Evolutionary conservation across 352 stramenopile genomes (phyloP), one percentile per base, ranked within the genome.

Genomic region (Phytophthora cajani): DNA sequence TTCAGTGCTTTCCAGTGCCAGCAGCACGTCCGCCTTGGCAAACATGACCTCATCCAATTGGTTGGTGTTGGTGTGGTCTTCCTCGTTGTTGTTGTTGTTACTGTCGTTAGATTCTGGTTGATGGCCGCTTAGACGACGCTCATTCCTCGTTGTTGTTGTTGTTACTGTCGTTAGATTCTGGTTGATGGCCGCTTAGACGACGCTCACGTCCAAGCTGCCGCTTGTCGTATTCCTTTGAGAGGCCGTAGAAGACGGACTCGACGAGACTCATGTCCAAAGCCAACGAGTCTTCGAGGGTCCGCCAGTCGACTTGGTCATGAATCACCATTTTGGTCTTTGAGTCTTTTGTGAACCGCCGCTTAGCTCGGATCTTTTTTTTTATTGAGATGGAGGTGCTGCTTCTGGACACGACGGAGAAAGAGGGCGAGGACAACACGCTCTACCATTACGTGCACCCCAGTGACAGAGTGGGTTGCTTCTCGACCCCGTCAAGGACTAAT

Each of bases 351-450:
- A 71, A 74, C 14, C 61, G 64, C 51, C 59, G 49, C 49, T 63
- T 27, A 27, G 23, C 23, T 32, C 47, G 4, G 23, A 62, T 49
- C 40, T 69, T 58, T 67, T 62, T 33, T 58, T 73, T 62, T 42
- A 58, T 51, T 3, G 27, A 30, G 25, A 87, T 89, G 73, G 78
- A 87, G 63, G 56, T 89, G 33, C 49, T 91, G 57, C 54, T 91
- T 46, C 72, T 93, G 19, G 82, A 90, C 58, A 91, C 84, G 65
- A 82, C 72, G 0, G 77, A 91, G 70, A 84, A 83, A 25, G 85
- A 93, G 67, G 85, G 83, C 27, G 80, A 93, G 65, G 84, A 90
- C 73, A 93, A 91, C 42, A 67, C 65, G 21, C 74, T 93, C 23
- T 82, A 90, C 53, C 81, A 86, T 54, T 80, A 68, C 23, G 53